Conservation (phyloP, 208 protist genomes). For the Blastocrithidia nonstop region DNA sequence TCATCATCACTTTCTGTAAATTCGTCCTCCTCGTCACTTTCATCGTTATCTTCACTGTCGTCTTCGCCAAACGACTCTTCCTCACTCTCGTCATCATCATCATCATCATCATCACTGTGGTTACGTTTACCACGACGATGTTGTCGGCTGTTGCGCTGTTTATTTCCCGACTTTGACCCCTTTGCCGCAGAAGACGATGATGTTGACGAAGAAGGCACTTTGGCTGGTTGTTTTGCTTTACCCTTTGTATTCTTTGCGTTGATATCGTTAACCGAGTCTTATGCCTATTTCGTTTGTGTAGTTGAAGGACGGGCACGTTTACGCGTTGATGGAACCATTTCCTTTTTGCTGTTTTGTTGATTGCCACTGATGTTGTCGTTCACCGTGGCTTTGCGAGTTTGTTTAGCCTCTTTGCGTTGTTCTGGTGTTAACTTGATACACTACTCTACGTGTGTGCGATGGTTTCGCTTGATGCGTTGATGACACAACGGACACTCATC, state of each 20-base stretch:
- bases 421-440: conserved; percentile 14
- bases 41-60: neutral
- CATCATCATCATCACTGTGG: neutral
- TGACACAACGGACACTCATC: conserved; percentile 55
- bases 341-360: neutral
- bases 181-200: neutral
- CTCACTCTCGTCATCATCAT: neutral
- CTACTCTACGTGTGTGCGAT: conserved; percentile 34
- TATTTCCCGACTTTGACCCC: neutral
- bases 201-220: neutral
- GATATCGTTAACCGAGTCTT: too few relatives aligned
- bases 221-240: neutral
- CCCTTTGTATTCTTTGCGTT: neutral
- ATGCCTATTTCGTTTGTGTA: too few relatives aligned
- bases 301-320: too few relatives aligned
- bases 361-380: neutral
- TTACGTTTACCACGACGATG: neutral
- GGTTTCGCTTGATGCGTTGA: conserved; percentile 20
- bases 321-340: neutral
- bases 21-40: conserved; percentile 10
- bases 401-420: neutral
- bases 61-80: too few relatives aligned
- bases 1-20: conserved; percentile 11
- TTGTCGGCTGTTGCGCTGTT: neutral
- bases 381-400: neutral